Conservation (phyloP, 129 eudicot genomes). For the Saposhnikovia divaricata region DNA sequence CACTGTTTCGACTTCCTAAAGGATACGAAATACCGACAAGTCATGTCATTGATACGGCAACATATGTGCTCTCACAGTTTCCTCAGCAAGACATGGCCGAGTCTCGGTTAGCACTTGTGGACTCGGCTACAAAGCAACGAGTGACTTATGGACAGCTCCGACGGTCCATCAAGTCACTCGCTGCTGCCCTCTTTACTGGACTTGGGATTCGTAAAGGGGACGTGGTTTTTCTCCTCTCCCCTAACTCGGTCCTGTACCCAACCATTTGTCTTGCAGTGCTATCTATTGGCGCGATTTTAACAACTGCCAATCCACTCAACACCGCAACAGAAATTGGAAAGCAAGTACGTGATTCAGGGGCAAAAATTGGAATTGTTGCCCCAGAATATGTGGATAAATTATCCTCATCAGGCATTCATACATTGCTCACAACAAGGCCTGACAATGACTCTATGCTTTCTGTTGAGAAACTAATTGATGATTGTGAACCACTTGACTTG, state of each 20-base stretch:
- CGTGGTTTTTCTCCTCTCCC: conserved; percentile 53
- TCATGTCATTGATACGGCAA: conserved; percentile 45
- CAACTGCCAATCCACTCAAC: conserved; percentile 74
- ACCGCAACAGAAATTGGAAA: conserved; percentile 52
- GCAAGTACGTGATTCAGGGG: conserved; percentile 61
- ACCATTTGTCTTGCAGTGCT: conserved; percentile 61
- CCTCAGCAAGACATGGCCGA: conserved; percentile 37
- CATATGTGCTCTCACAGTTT: conserved; percentile 51
- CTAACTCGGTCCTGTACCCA: conserved; percentile 58
- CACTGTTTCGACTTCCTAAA: conserved; percentile 36
- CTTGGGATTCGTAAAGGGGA: conserved; percentile 64
- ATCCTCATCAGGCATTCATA: conserved; percentile 33
- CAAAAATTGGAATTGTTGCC: conserved; percentile 47
- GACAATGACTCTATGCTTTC: conserved; percentile 30
- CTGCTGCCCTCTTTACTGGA: conserved; percentile 49
- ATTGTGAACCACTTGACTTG: conserved; percentile 40
- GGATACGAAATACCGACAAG: conserved; percentile 36
- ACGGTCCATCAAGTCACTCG: conserved; percentile 43
- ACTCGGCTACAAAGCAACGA: conserved; percentile 28
- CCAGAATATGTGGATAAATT: conserved; percentile 45
- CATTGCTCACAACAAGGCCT: conserved; percentile 36
- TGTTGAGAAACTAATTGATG: conserved; percentile 43
- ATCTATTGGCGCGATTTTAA: conserved; percentile 53
- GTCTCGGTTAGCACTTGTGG: conserved; percentile 46
- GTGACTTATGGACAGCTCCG: conserved; percentile 52